Percentiles rank a stretch among this genome's conserved stretches.
Conservation (phyloP, 2,329 filamentous ascomycete species). For the Sporothrix euskadiensis region DNA sequence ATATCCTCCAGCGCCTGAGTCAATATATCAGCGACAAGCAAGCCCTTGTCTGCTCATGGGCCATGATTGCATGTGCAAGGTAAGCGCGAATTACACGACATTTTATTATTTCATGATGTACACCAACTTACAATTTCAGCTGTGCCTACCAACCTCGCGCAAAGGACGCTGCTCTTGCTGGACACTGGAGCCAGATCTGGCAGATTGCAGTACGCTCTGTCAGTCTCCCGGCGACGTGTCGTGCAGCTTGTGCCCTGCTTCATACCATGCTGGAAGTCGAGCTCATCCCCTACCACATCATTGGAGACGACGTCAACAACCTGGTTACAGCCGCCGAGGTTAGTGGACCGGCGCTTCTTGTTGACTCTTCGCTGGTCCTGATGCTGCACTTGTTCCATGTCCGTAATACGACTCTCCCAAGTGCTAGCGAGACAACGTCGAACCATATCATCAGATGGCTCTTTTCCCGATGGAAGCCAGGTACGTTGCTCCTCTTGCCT, state of each 20-base stretch:
- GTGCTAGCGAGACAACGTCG: conserved; percentile 64
- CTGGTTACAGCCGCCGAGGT: conserved; percentile 77
- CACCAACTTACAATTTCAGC: conserved; percentile 44
- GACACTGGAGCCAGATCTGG: conserved; percentile 73
- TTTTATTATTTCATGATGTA: neutral
- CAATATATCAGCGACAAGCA: conserved; percentile 69
- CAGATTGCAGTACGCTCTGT: conserved; percentile 70
- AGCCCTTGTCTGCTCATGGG: conserved; percentile 69
- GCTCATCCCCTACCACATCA: conserved; percentile 65
- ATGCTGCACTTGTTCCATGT: conserved; percentile 69
- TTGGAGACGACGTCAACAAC: conserved; percentile 69
- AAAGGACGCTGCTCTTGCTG: conserved; percentile 44
- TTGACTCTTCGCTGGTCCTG: conserved; percentile 75
- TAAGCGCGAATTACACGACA: neutral
- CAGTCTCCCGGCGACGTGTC: conserved; percentile 68
- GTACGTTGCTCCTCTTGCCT: conserved; percentile 49
- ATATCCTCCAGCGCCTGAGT: conserved; percentile 60
- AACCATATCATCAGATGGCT: conserved; percentile 80
- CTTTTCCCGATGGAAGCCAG: conserved; percentile 77
- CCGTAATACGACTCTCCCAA: conserved; percentile 67
- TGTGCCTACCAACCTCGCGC: conserved; percentile 49
- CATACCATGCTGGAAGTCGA: conserved; percentile 64
- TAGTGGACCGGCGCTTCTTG: conserved; percentile 74
- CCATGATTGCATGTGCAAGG: conserved; percentile 79
- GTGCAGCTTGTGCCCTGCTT: conserved; percentile 75